phyloP scores from a whole-genome alignment of 805 yeast species.

The Wickerhamiella slavikovae region DNA sequence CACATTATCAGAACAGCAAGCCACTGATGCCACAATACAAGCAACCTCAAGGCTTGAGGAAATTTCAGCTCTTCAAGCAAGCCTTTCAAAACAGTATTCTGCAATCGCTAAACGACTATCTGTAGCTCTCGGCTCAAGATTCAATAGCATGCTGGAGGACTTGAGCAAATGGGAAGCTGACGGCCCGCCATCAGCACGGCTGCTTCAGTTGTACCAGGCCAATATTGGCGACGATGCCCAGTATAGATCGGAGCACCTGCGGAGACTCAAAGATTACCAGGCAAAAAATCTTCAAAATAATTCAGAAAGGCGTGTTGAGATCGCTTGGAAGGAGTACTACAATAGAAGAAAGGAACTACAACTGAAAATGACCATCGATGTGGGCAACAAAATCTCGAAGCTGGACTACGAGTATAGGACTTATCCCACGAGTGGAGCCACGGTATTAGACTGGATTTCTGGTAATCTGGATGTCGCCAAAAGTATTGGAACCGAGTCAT shows the following conservation, averaged over 20 bases:
- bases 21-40: too few relatives aligned
- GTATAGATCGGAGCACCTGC: background rate
- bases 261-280: slow-evolving; percentile 8
- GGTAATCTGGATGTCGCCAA: slow-evolving; percentile 13
- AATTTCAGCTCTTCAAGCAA: background rate
- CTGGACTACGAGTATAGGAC: slow-evolving; percentile 12
- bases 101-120: background rate
- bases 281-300: slow-evolving; percentile 6
- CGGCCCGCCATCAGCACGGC: background rate
- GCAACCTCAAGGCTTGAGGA: background rate
- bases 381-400: slow-evolving; percentile 9
- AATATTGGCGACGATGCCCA: slow-evolving; percentile 4
- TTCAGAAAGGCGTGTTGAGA: slow-evolving; percentile 10
- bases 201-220: slow-evolving; percentile 3
- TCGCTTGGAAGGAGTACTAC: slow-evolving; percentile 16
- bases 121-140: background rate
- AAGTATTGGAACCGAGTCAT: slow-evolving; percentile 7
- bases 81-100: background rate
- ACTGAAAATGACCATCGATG: slow-evolving; percentile 8
- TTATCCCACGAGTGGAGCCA: slow-evolving; percentile 5
- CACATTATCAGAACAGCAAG: too few relatives aligned
- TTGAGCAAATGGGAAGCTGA: background rate
- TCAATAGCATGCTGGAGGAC: background rate
- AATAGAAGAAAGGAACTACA: slow-evolving; percentile 12
- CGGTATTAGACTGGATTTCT: slow-evolving; percentile 11